Evolutionary conservation across 139 green algal genomes (phyloP).

Genomic region (Coelastrella sp.): DNA sequence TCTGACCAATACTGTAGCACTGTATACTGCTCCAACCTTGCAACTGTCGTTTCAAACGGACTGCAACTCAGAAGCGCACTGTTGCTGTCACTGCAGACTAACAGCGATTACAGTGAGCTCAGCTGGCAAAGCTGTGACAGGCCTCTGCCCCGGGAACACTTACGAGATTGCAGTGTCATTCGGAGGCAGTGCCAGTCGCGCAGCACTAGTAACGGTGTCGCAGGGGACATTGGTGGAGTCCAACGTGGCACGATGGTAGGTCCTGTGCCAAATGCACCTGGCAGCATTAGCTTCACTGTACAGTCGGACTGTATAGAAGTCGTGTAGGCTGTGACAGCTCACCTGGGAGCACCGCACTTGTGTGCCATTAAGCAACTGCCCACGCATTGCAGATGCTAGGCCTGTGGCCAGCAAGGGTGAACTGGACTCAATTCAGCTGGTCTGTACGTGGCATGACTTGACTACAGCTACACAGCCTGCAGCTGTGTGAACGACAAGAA

Average conservation of each 20-base stretch:
- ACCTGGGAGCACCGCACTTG: too few species aligned
- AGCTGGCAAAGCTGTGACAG: background rate
- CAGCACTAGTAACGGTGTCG: slow-evolving; percentile 9
- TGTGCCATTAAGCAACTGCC: too few species aligned
- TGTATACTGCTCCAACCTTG: background rate
- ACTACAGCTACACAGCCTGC: too few species aligned
- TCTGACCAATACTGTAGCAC: background rate
- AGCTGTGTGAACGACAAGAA: too few species aligned
- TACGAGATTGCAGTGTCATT: slow-evolving; percentile 1
- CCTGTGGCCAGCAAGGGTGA: too few species aligned
- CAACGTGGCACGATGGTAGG: slow-evolving; percentile 23
- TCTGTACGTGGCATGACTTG: too few species aligned
- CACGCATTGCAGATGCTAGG: too few species aligned
- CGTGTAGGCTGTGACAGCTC: too few species aligned
- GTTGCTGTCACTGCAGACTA: background rate
- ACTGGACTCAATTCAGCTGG: too few species aligned
- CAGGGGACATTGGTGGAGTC: slow-evolving; percentile 3
- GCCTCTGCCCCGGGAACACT: slow-evolving; percentile 14
- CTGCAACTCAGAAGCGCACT: background rate
- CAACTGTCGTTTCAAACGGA: background rate
- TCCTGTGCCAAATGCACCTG: background rate
- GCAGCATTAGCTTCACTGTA: too few species aligned
- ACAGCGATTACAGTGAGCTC: background rate
- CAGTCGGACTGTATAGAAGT: too few species aligned
- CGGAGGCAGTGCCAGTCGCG: background rate